A percentile compares a stretch with the other conserved stretches of the same genome.
Conservation (phyloP, 2,329 filamentous ascomycete species). For the Venturia carpophila region DNA sequence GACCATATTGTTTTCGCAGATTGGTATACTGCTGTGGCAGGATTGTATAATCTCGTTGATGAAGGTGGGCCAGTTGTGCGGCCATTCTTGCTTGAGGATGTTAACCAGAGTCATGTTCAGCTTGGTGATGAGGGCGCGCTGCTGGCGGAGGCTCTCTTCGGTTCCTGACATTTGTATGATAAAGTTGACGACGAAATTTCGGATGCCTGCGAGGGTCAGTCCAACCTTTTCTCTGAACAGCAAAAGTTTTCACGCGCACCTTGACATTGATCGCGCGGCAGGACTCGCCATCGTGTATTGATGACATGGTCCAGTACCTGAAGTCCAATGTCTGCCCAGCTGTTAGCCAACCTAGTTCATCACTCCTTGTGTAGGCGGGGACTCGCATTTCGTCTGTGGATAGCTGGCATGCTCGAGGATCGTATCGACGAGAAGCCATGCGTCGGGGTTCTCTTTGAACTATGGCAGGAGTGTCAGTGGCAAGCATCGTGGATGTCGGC, state of each 20-base stretch:
- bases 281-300: constrained; percentile 96
- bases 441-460: constrained; percentile 99
- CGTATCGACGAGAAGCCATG: constrained; percentile 95
- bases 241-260: constrained; percentile 44
- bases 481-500: constrained; percentile 20
- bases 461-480: constrained; percentile 34
- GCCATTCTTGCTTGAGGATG: constrained; percentile 98
- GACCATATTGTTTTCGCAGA: constrained; percentile 99
- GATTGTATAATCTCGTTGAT: constrained; percentile 99
- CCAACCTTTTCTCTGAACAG: not conserved
- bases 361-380: constrained; percentile 19
- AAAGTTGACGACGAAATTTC: constrained; percentile 98
- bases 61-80: constrained; percentile 98
- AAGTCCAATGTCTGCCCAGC: constrained; percentile 69
- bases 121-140: constrained; percentile 93
- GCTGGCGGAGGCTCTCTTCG: constrained; percentile 75
- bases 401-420: constrained; percentile 90
- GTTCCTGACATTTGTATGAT: constrained; percentile 90
- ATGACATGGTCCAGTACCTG: constrained; percentile 98
- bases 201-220: constrained; percentile 59
- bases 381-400: constrained; percentile 90
- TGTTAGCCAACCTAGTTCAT: constrained; percentile 23
- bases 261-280: constrained; percentile 92
- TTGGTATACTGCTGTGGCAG: constrained; percentile 88
- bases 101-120: constrained; percentile 95